Percentiles rank a stretch among this genome's conserved stretches.
Conservation (phyloP, 2,329 filamentous ascomycete species). For the Colletotrichum chlorophyti region DNA sequence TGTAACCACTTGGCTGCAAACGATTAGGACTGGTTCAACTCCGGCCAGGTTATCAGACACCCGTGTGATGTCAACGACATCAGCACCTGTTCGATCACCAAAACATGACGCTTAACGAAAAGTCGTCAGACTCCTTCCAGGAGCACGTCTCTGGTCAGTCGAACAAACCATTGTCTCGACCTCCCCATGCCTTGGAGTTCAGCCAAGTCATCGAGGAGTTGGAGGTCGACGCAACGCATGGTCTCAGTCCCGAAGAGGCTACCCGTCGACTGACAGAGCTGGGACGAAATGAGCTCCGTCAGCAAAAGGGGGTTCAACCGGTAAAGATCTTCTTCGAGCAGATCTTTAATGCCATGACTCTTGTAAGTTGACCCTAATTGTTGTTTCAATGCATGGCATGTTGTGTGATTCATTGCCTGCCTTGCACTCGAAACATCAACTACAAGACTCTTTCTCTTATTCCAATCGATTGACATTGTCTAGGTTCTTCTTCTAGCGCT, state of each 20-base stretch:
- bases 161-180: slow-evolving; percentile 53
- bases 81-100: not conserved
- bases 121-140: not conserved
- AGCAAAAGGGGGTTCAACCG: slow-evolving; percentile 64
- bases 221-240: slow-evolving; percentile 58
- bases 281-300: slow-evolving; percentile 69
- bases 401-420: no score
- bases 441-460: no score
- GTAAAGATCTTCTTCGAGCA: slow-evolving; percentile 70
- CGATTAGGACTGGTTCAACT: no score
- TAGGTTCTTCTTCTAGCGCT: slow-evolving; percentile 63
- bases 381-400: no score
- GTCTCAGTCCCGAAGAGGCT: slow-evolving; percentile 58
- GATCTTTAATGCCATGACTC: slow-evolving; percentile 72
- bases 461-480: not conserved
- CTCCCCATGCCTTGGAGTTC: slow-evolving; percentile 62
- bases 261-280: slow-evolving; percentile 56
- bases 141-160: slow-evolving; percentile 38
- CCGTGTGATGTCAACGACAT: no score
- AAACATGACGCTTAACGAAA: not conserved
- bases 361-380: slow-evolving; percentile 69
- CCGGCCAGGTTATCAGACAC: no score
- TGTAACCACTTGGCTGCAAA: no score
- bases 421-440: no score
- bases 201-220: slow-evolving; percentile 58